Percentiles rank a stretch among this genome's conserved stretches.
Evolutionary conservation across 495 filamentous ascomycete species (phyloP).

Genomic region (Zalerion maritima): DNA sequence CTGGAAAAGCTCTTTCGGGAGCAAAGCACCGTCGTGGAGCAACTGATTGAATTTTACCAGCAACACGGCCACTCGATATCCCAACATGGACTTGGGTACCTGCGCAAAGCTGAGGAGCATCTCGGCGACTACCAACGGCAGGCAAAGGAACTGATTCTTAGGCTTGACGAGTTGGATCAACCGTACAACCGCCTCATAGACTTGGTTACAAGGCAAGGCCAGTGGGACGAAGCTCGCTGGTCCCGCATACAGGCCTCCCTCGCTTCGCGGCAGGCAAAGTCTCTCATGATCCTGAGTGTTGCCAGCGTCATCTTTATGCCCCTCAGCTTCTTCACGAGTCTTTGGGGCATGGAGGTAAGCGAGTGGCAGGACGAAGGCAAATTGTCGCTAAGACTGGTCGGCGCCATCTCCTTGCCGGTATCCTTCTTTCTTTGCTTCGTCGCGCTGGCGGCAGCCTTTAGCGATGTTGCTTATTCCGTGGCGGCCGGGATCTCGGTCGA

Average conservation of each 20-base stretch:
- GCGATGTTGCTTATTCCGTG: too few relatives aligned
- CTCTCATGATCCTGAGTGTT: slow-evolving; percentile 56
- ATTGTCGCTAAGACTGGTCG: slow-evolving; percentile 20
- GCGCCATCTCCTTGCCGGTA: slow-evolving; percentile 21
- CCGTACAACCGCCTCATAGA: slow-evolving; percentile 52
- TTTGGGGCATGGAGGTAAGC: slow-evolving; percentile 50
- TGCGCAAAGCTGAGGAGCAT: slow-evolving; percentile 37
- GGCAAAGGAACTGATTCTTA: slow-evolving; percentile 43
- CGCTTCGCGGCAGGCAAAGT: slow-evolving; percentile 45
- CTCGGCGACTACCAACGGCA: slow-evolving; percentile 42
- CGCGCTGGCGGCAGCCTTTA: too few relatives aligned
- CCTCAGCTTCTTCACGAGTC: slow-evolving; percentile 49
- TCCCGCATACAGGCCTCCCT: slow-evolving; percentile 49
- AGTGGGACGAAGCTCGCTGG: slow-evolving; percentile 52
- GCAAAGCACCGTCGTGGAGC: slow-evolving; percentile 36
- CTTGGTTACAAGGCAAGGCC: slow-evolving; percentile 54
- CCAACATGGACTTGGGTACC: slow-evolving; percentile 24
- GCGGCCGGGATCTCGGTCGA: too few relatives aligned
- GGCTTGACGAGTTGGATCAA: slow-evolving; percentile 31
- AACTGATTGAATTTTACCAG: slow-evolving; percentile 18
- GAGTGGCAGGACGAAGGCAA: slow-evolving; percentile 44
- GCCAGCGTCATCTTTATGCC: slow-evolving; percentile 56
- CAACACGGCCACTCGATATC: slow-evolving; percentile 20
- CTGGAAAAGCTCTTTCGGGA: slow-evolving; percentile 43
- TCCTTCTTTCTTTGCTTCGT: not conserved